Evolutionary conservation across 208 protist species (phyloP), one percentile per base, ranked within the genome.

Genomic region (Trypanosoma congolense): DNA sequence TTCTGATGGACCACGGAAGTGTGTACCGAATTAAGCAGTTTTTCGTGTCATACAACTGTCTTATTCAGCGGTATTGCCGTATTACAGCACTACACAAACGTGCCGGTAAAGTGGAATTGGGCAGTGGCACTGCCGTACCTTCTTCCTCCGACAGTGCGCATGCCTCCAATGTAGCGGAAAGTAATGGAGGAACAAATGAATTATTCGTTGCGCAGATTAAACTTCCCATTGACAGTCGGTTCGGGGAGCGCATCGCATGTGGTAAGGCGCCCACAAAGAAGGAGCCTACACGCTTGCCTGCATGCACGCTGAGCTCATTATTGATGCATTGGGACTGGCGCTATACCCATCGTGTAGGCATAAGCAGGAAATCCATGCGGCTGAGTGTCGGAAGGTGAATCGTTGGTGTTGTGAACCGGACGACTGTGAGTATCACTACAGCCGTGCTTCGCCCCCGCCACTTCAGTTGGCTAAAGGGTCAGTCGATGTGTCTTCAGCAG

Each of bases 291-390:
- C 72, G 10, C 73, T 92, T 22, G 84, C 84, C 41, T 91, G 80
- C 58, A 95, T 95, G 88, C 88, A 95, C 49, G 88, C 88, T 1
- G 84, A 95, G 67, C 81, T 95, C 28, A 90, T 77, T 33, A 90
- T 95, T 47, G 88, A 95, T 59, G 79, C 80, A 12, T 61, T 91
- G 1, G 88, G 88, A 18, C 65, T 91, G 33, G 71, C 73, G 3
- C 65, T 95, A 4, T 95, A 83, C 67, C 88, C 84, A 0, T 33
- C 41, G 16, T 52, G 58, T 49, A 42, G 18, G 12, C 68, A 75
- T 10, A 33, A 54, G 25, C 88, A 95, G 59, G 44, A 56, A 4
- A 12, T 22, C 16, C 88, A 95, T 55, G 83, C 73, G 1, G 62
- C 53, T 49, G 84, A 92, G 56, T 92, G 84, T 38, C 61, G 64